Percentiles rank a stretch among this genome's conserved stretches.
Evolutionary conservation across 202 grass and related monocot species (phyloP).

Genomic region (Carex arenaria): DNA sequence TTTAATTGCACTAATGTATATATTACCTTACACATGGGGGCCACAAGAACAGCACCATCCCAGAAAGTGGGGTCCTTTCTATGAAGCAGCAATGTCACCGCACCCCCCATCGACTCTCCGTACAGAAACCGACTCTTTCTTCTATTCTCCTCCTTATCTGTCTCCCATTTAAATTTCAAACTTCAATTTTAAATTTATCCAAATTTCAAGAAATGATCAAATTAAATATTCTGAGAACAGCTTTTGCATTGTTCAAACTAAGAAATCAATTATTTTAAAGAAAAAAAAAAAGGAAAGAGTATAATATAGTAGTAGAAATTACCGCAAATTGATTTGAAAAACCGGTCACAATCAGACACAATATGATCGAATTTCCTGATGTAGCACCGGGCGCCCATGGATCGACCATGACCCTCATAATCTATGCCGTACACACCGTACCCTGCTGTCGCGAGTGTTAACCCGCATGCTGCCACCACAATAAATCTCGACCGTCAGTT

Average conservation of each 20-base stretch:
- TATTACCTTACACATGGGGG: slow-evolving; percentile 90
- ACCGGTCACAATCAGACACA: slow-evolving; percentile 51
- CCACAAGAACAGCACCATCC: slow-evolving; percentile 74
- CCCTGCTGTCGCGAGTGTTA: slow-evolving; percentile 44
- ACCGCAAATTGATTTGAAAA: slow-evolving; percentile 88
- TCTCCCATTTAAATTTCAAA: background rate
- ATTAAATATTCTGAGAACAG: background rate
- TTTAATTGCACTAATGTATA: background rate
- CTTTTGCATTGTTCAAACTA: too few relatives aligned
- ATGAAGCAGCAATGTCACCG: slow-evolving; percentile 64
- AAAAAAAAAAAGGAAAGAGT: background rate
- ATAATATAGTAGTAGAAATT: background rate
- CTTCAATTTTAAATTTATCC: background rate
- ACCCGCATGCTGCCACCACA: slow-evolving; percentile 54
- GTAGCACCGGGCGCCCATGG: slow-evolving; percentile 71
- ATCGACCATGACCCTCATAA: slow-evolving; percentile 86
- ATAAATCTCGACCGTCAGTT: slow-evolving; percentile 30
- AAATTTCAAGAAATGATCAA: background rate
- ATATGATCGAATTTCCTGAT: slow-evolving; percentile 68
- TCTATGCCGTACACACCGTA: slow-evolving; percentile 79
- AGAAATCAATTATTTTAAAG: too few relatives aligned
- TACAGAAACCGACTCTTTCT: slow-evolving; percentile 82
- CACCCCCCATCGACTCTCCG: slow-evolving; percentile 91
- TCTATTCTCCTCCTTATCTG: slow-evolving; percentile 50
- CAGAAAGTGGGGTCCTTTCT: slow-evolving; percentile 67